Base-by-base conservation (phyloP, 2,329 filamentous ascomycete genomes). In the Aspergillus spinulosporus region DNA sequence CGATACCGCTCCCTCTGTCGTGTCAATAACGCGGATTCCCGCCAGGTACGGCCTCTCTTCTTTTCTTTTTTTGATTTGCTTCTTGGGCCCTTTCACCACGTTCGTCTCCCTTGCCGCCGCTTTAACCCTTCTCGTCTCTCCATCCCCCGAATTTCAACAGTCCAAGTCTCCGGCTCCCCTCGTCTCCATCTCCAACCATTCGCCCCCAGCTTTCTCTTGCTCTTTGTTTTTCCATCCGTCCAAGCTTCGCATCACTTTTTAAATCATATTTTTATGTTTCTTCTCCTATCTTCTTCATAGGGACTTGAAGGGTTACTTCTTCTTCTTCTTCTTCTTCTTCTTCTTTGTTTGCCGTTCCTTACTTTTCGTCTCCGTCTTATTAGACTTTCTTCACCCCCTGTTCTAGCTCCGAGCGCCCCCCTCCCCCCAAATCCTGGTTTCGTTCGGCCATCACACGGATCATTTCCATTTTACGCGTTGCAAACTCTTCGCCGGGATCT, bases 11-110 rank as follows among this genome's bases (percentile, higher is more conserved):
- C 54, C 59, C 60, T 69, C 59, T 62, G 62, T 64, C 60, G 58
- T 66, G 64, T 64, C 61, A 65, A 62, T 59, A 68, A 64, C 61
- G 61, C 65, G 63, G 59, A 60, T 62, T 63, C 59, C 63, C 62
- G 62, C 66, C 66, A 64, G 65, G 66, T 69, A 62, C 63, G 59
- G 40, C 55, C 45, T 52, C 29, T 46, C 43, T 55, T 44, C 49
- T 51, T 44, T 42, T 46, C 46, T 48, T 39, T 56, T 32, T 32
- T 21, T 21, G 29, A 6, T 48, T 26, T 28, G 26, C 32, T 28
- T 49, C 31, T 49, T 56, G 40, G 21, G 48, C 47, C 49, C 50
- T 40, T 36, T 37, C 44, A 45, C 29, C 8, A 28, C 32, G 44
- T 56, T 40, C 49, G 28, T 53, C 46, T 54, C 56, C 44, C 52